Evolutionary conservation across 2,329 filamentous ascomycete species (phyloP), one percentile per base, ranked within the genome.

Genomic region (Pseudogymnoascus sp.): DNA sequence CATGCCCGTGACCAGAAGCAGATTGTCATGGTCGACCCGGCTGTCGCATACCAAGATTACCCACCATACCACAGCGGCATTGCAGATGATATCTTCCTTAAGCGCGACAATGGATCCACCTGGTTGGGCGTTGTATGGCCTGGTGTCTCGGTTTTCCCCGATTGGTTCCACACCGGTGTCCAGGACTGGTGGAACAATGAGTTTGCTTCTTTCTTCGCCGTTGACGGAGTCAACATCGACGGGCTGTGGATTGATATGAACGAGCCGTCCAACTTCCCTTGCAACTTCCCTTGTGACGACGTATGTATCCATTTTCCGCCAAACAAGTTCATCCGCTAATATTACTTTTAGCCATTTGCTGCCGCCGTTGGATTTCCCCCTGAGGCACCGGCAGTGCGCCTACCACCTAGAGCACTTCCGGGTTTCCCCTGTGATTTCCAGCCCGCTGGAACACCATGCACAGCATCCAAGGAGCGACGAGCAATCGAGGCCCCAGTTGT

Each of bases 201-300:
- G 71, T 88, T 93, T 68, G 73, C 71, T 0, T 73, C 71, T 1
- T 90, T 90, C 76, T 92, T 93, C 75, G 74, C 81, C 65, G 74
- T 82, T 0, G 80, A 76, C 1, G 90, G 89, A 31, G 80, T 93
- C 14, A 84, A 93, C 67, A 88, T 93, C 59, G 90, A 93, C 65
- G 90, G 83, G 1, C 78, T 93, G 1, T 93, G 89, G 87, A 90
- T 90, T 67, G 89, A 91, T 68, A 84, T 89, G 82, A 86, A 85
- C 64, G 83, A 86, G 69, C 79, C 77, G 2, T 74, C 79, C 4
- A 81, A 79, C 67, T 78, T 82, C 66, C 68, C 73, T 67, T 85
- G 83, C 70, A 75, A 77, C 46, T 84, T 81, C 66, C 82, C 83
- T n/a, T 86, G 83, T 70, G 73, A 77, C 22, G 72, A 85, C 67